phyloP scores from a whole-genome alignment of 345 rosid genomes.

The Gossypium stocksii region DNA sequence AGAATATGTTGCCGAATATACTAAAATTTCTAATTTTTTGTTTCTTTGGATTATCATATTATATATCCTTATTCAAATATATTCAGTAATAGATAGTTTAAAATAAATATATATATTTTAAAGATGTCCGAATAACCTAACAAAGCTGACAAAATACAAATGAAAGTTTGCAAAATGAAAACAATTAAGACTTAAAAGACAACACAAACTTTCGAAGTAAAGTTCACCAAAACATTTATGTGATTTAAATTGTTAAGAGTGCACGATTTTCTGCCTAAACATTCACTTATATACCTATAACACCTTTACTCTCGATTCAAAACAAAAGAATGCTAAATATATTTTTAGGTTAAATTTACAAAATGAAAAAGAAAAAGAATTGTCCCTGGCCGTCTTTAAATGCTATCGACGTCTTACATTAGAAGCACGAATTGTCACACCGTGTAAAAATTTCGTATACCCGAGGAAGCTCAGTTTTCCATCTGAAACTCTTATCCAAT shows the following conservation, averaged over 20 bases:
- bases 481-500: conserved; percentile 57
- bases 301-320: conserved; percentile 2
- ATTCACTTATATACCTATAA: conserved; percentile 1
- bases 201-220: not conserved
- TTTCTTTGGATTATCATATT: too few species aligned
- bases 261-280: not conserved
- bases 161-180: not conserved
- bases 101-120: too few species aligned
- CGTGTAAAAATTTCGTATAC: conserved; percentile 72
- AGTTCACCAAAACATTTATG: not conserved
- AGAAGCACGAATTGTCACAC: conserved; percentile 56
- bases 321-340: conserved; percentile 1
- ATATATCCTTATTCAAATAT: too few species aligned
- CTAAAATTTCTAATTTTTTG: too few species aligned
- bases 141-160: not conserved
- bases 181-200: not conserved
- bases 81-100: too few species aligned
- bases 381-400: not conserved
- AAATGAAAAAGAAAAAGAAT: not conserved
- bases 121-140: too few species aligned
- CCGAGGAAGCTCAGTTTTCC: conserved; percentile 67
- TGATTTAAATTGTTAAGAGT: not conserved
- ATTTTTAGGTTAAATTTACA: not conserved
- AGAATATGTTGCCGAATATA: too few species aligned
- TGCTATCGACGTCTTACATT: conserved; percentile 51